Base-by-base conservation (phyloP, 805 yeast species). In the Pichia californica region DNA sequence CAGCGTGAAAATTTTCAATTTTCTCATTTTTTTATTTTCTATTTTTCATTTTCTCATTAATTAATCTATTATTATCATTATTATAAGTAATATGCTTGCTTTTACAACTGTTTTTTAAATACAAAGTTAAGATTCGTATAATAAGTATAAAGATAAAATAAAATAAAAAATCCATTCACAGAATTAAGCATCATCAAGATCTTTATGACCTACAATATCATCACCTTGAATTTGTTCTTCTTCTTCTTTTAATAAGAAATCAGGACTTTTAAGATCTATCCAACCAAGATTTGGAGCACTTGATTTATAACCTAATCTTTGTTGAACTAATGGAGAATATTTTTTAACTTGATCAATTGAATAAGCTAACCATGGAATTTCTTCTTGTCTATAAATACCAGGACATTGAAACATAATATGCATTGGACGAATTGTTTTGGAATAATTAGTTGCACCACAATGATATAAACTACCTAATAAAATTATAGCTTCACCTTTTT, bases 311-410 rank as follows among this genome's bases (percentile, higher is more conserved):
- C 57, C 57, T 20, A 53, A 20, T 31, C 47, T 35, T 21, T 41
- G 28, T 35, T 51, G 49, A 7, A 51, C 49, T 7, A 45, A 14
- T 7, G 18, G 35, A 6, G 48, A 36, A 13, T 31, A 51, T 3
- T 35, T 43, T 27, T 47, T 52, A 27, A 52, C 53, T 6, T 45
- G 46, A 4, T 50, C 51, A 20, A 49, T 29, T 2, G 47, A 30
- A 23, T 41, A 41, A 5, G 36, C 40, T 27, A 52, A 31, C 38
- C 46, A 51, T 2, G 49, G 37, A 10, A 49, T 55, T 41, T 59
- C 64, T 43, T 59, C 63, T 34, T 59, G 64, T 31, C 61, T 46
- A 21, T 47, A 45, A 16, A 41, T 40, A 27, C 64, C 59, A 19
- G 51, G 47, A 31, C 57, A 49, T 50, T 52, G 53, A 43, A 59